Base-by-base conservation (phyloP, 2,329 filamentous ascomycete species). In the Aureobasidium sp. region DNA sequence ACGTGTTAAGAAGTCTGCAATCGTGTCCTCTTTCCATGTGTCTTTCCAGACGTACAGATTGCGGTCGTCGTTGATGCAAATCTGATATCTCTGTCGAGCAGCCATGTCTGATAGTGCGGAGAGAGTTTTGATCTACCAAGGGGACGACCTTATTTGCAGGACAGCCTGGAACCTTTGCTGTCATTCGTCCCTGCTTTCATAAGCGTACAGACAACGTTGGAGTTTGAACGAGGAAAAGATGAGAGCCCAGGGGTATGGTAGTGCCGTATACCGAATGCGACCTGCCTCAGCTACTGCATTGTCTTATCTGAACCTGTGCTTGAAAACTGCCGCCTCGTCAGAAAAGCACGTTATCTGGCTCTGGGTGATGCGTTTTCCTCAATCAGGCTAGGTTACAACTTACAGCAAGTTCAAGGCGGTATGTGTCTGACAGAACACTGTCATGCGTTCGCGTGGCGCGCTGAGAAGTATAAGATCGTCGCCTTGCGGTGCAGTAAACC, bases 1-100 rank as follows among this genome's bases (percentile, higher is more conserved):
- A 34, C 57, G 57, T 3, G 45, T 51, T 29, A 60, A 13, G 13
- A 60, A 60, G 37, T 60, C 47, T 11, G 36, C 47, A 8, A 60
- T 29, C 5, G 57, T 60, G 47, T 60, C 57, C 44, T 51, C 47
- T 11, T 60, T 60, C 57, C 57, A 60, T n/a, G 57, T 60, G 3
- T 60, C 57, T 21, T 13, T 27, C 36, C 37, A 51, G 16, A 51
- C 25, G 25, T 51, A 51, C 6, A 60, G n/a, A n/a, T 60, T 37
- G 27, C 47, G 36, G 30, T 60, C 57, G 30, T 60, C 57, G 21
- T 60, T 60, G 29, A 60, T 29, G 37, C 45, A 21, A 29, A 60
- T 50, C 16, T 36, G 49, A 60, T 34, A 25, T 42, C 21, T 41
- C 25, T 32, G 47, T 21, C 16, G n/a, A 34, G 21, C 14, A 34